Percentiles rank a stretch among this genome's conserved stretches.
Evolutionary conservation across 225 moss, liverwort and hornwort genomes (phyloP).

Genomic region (Climacium dendroides): DNA sequence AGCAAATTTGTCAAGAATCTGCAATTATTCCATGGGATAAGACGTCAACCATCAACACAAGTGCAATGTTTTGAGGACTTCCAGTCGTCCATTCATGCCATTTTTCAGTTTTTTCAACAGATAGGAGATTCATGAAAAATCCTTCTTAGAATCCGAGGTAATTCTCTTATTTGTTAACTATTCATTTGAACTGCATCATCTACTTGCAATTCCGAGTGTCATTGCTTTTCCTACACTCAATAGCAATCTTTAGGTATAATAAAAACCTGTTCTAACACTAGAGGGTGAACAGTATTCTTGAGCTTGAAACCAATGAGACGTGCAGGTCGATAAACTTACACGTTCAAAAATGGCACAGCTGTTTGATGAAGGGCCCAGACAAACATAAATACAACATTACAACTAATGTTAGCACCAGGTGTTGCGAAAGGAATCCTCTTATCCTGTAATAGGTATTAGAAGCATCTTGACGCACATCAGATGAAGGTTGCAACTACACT

Average conservation of each 20-base stretch:
- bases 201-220: neutral
- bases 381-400: neutral
- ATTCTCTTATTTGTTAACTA: neutral
- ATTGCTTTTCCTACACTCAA: neutral
- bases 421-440: neutral
- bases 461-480: neutral
- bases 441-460: neutral
- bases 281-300: neutral
- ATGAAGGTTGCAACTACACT: neutral
- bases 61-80: neutral
- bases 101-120: neutral
- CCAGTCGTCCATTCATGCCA: neutral
- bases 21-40: neutral
- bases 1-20: slow-evolving; percentile 88
- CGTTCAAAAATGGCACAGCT: slow-evolving; percentile 47
- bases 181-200: neutral
- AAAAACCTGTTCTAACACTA: neutral
- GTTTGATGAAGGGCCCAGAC: slow-evolving; percentile 1
- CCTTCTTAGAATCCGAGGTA: neutral
- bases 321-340: slow-evolving; percentile 18
- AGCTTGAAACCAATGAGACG: neutral
- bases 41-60: neutral
- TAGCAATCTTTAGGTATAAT: neutral
- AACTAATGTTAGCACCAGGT: slow-evolving; percentile 5
- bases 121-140: neutral